Evolutionary conservation across 257 asterid genomes (phyloP), one percentile per base, ranked within the genome.

Genomic region (Przewalskia tangutica): DNA sequence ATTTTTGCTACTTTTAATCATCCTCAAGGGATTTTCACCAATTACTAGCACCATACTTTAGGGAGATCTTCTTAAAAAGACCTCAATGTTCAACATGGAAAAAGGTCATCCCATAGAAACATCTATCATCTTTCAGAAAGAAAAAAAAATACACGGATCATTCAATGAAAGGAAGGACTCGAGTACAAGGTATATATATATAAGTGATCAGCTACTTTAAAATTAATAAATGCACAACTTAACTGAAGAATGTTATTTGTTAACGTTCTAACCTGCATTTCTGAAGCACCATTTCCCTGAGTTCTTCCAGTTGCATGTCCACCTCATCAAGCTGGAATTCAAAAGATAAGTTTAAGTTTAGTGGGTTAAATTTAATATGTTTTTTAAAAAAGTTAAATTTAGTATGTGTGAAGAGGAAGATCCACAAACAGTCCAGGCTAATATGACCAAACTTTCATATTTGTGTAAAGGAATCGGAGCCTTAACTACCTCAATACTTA

Each of bases 251-350:
- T 48, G 79, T 23, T 20, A 32, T 73, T 46, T 23, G 79, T 4
- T 27, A 75, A 75, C 4, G 27, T 23, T 85, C 94, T 82, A 77
- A 95, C 99, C 99, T 95, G 98, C 97, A 91, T 60, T 86, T 93
- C 84, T 87, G 93, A 86, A 93, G 93, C 55, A 90, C 97, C 44
- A 58, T 64, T 50, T 90, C 97, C 88, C 88, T 89, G 83, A 95
- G 94, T 66, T 91, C 91, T 83, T 88, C 95, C 66, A 95, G 91
- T 51, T 90, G 87, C 83, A 63, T 56, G 56, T 92, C 97, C 67
- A 91, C 89, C 67, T 87, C 86, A 18, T 90, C 95, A 77, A 95
- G 90, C 99, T 95, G 89, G 81, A 82, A 85, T 81, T 65, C 38
- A 48, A 83, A 62, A 81, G 66, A 77, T 73, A 55, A 77, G 73